These are phyloP conservation scores for Fonsecaea pedrosoi DNA, from an alignment of 2,329 filamentous ascomycete genomes.

Conservation along the genomic window DNA sequence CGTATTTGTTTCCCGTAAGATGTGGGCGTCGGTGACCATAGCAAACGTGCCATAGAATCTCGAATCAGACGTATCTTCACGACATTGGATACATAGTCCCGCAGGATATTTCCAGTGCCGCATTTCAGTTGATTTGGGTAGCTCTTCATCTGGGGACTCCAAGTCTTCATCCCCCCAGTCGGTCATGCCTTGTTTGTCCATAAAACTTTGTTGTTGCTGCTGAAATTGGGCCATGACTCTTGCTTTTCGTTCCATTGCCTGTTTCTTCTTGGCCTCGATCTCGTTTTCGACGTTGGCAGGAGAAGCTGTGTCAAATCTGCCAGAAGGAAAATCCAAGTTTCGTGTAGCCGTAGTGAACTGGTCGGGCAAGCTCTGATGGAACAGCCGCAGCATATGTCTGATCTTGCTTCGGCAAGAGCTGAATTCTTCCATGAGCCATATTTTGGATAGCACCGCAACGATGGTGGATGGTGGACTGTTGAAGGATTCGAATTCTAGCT, in stretches of 20 bases:
- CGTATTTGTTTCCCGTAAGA: constrained; percentile 85
- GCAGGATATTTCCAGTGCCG: constrained; percentile 88
- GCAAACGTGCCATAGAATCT: constrained; percentile 92
- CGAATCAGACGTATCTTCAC: constrained; percentile 91
- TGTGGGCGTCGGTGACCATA: constrained; percentile 81
- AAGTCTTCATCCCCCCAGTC: constrained; percentile 88
- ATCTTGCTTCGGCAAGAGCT: constrained; percentile 86
- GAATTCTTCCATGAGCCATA: constrained; percentile 73
- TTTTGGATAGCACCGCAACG: constrained; percentile 59
- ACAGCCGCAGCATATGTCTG: constrained; percentile 77
- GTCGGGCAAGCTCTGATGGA: constrained; percentile 80
- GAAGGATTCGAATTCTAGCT: constrained; percentile 45
- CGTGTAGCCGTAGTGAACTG: constrained; percentile 73
- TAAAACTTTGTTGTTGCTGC: constrained; percentile 92
- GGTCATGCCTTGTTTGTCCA: constrained; percentile 84
- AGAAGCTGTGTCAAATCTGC: constrained; percentile 80
- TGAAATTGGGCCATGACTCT: constrained; percentile 98
- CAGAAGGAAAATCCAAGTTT: constrained; percentile 67
- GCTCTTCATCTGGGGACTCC: constrained; percentile 64
- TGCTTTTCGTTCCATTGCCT: constrained; percentile 86
- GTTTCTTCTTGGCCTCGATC: constrained; percentile 83
- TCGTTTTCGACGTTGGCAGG: constrained; percentile 70
- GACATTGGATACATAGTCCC: constrained; percentile 93
- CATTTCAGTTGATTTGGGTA: constrained; percentile 62
- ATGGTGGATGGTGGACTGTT: constrained; percentile 54